phyloP scores from a whole-genome alignment of 495 filamentous ascomycete genomes.

The Rusavskia elegans region DNA sequence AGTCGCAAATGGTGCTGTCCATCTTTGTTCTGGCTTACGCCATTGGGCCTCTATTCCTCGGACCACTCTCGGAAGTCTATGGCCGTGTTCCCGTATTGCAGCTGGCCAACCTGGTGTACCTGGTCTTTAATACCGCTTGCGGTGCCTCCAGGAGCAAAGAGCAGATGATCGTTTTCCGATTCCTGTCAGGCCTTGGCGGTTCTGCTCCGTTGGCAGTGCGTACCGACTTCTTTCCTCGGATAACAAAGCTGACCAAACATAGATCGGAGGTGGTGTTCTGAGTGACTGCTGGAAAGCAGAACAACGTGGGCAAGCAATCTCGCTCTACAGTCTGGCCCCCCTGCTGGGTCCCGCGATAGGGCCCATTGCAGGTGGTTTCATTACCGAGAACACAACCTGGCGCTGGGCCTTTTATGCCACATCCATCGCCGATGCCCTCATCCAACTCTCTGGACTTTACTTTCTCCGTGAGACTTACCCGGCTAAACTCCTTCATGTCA shows the following conservation, averaged over 20 bases:
- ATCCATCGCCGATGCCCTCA: constrained; percentile 42
- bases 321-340: constrained; percentile 48
- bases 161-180: constrained; percentile 38
- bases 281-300: constrained; percentile 47
- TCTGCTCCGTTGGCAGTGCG: constrained; percentile 35
- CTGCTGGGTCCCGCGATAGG: constrained; percentile 52
- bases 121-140: constrained; percentile 39
- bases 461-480: constrained; percentile 58
- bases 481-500: constrained; percentile 41
- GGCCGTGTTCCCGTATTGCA: constrained; percentile 42
- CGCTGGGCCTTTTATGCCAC: constrained; percentile 54
- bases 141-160: constrained; percentile 32
- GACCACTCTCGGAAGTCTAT: constrained; percentile 48
- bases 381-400: constrained; percentile 53
- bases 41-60: constrained; percentile 40
- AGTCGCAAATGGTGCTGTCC: constrained; percentile 33
- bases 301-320: constrained; percentile 47
- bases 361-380: constrained; percentile 48
- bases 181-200: constrained; percentile 42
- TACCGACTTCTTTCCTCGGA: neutral
- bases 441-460: constrained; percentile 49
- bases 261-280: constrained; percentile 44
- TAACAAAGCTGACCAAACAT: neutral
- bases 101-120: constrained; percentile 32
- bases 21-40: constrained; percentile 38